Evolutionary conservation across 1,284 basidiomycete species (phyloP).

Genomic region (Ceratorhiza oryzae-sativae): DNA sequence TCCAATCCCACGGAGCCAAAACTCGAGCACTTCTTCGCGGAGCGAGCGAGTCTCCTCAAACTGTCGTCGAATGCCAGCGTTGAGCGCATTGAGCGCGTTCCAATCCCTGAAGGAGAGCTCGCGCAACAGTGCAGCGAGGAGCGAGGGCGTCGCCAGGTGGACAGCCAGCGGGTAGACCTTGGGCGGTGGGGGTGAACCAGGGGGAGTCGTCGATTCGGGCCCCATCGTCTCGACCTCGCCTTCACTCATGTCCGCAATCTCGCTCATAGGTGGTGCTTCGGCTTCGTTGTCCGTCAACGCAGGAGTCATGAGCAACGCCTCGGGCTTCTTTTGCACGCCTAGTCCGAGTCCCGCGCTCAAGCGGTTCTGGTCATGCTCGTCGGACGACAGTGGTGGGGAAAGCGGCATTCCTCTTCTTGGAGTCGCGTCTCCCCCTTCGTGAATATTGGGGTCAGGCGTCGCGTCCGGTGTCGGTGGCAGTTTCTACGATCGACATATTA

Average conservation of each 20-base stretch:
- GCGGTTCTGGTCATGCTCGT: constrained; percentile 8
- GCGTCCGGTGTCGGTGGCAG: constrained; percentile 15
- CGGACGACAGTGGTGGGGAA: constrained; percentile 26
- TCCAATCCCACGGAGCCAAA: constrained; percentile 67
- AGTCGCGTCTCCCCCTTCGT: constrained; percentile 10
- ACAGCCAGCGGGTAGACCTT: constrained; percentile 41
- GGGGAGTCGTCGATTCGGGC: constrained; percentile 37
- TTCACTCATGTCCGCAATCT: constrained; percentile 48
- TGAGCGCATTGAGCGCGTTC: constrained; percentile 39
- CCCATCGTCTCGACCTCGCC: constrained; percentile 45
- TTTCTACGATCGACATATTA: constrained; percentile 5
- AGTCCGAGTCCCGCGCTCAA: constrained; percentile 1
- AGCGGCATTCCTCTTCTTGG: constrained; percentile 27
- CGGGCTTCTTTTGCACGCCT: background rate
- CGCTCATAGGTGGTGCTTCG: constrained; percentile 45
- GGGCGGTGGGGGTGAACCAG: constrained; percentile 42
- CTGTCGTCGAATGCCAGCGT: constrained; percentile 39
- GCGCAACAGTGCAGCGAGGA: constrained; percentile 40
- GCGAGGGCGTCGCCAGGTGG: constrained; percentile 38
- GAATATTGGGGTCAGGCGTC: constrained; percentile 25
- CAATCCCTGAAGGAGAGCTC: constrained; percentile 41
- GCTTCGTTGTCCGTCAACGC: constrained; percentile 37
- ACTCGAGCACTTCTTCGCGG: constrained; percentile 68
- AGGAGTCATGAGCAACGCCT: constrained; percentile 23
- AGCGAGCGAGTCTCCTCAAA: constrained; percentile 60